Conservation (phyloP, 768 basidiomycete genomes). For the Pluteus cervinus region DNA sequence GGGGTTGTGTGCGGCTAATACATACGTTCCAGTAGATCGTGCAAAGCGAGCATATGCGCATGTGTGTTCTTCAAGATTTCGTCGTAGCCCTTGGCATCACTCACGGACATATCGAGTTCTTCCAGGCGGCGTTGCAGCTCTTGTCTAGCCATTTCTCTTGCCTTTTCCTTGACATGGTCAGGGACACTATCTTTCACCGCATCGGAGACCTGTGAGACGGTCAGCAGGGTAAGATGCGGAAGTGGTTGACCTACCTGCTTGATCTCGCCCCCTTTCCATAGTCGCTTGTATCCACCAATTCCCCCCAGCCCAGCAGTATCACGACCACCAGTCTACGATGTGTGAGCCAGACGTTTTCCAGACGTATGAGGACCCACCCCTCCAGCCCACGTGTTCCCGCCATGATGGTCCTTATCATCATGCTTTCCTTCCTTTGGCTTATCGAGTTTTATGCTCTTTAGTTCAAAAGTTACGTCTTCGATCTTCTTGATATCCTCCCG, state of each 20-base stretch:
- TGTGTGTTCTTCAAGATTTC: conserved; percentile 46
- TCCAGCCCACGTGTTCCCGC: conserved; percentile 62
- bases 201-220: conserved; percentile 37
- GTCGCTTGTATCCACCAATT: conserved; percentile 59
- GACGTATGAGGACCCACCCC: conserved; percentile 35
- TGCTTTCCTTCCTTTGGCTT: conserved; percentile 59
- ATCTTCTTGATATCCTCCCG: conserved; percentile 46
- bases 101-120: conserved; percentile 52
- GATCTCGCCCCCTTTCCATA: conserved; percentile 58
- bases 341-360: not conserved
- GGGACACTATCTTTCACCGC: conserved; percentile 52
- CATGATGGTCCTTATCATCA: conserved; percentile 55
- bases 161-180: conserved; percentile 54
- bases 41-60: conserved; percentile 52
- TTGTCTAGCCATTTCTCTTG: conserved; percentile 60
- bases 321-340: conserved; percentile 50
- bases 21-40: conserved; percentile 59
- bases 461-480: conserved; percentile 52
- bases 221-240: not conserved
- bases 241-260: conserved; percentile 37
- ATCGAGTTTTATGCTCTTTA: conserved; percentile 41
- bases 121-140: conserved; percentile 56
- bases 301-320: conserved; percentile 66
- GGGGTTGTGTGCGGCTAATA: not conserved
- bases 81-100: conserved; percentile 54